Base-by-base conservation (phyloP, 306 rosid genomes). In the Purshia tridentata region DNA sequence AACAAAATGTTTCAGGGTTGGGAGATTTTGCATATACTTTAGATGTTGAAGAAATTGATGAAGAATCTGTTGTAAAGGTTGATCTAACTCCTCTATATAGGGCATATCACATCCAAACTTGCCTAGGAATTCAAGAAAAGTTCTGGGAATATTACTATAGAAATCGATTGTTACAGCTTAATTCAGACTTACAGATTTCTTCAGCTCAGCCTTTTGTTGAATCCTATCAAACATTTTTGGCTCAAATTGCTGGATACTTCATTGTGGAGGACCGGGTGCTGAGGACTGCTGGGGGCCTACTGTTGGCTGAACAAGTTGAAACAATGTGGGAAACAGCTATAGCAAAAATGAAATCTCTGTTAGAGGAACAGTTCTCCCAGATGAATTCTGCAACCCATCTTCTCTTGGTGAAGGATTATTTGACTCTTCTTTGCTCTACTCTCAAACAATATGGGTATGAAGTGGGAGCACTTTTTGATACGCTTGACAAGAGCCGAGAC, bases 381-480 rank as follows among this genome's bases (percentile, higher is more conserved):
- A 89, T 90, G 97, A 83, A 80, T 18, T 88, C 97, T 65, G 83
- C 96, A 9, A 84, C 91, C 6, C 88, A 89, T 77, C 90, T 89
- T 85, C 99, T 91, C 47, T 67, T 87, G 79, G 97, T 94, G 83
- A 94, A 94, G 89, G 97, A 94, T 76, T 88, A 94, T 77, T 91
- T 94, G 55, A 88, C 99, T 0, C 99, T 94, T 69, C 87, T 91
- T 7, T 84, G 86, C 7, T 80, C 87, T 12, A 86, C 95, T 78
- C 97, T 94, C 22, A 81, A 83, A 72, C 93, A 81, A 72, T 94
- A 91, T 77, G 96, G 96, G 44, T 91, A 91, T 67, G 96, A 91
- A 76, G 86, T 94, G 23, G 84, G 83, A 16, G 85, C 87, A 29
- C 78, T 94, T 59, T 86, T 91, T 56, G 93, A 94, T 49, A 89